These are phyloP conservation scores for Tetragonia tetragonoides DNA, from an alignment of 148 eudicot species.

Conservation along the genomic window DNA sequence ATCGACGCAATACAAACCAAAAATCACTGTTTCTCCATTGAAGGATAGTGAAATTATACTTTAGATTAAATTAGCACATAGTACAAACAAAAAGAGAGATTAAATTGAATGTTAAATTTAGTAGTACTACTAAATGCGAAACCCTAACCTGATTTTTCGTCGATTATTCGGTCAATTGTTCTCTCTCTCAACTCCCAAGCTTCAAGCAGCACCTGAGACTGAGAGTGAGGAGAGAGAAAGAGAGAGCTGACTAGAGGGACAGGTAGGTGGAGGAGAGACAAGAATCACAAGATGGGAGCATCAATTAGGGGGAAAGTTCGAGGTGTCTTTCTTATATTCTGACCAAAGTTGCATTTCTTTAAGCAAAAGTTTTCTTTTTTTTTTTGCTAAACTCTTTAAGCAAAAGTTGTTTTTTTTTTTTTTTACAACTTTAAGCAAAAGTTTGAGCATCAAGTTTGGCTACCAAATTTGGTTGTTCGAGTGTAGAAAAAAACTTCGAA, in stretches of 20 bases:
- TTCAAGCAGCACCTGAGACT: not conserved
- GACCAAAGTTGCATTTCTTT: not conserved
- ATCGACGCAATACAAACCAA: not conserved
- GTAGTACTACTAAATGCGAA: not conserved
- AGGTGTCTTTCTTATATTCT: not conserved
- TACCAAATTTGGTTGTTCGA: too few relatives aligned
- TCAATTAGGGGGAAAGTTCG: not conserved
- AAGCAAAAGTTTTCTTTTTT: too few relatives aligned
- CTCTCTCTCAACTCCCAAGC: not conserved
- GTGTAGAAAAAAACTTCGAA: too few relatives aligned
- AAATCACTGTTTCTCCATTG: not conserved
- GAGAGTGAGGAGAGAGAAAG: not conserved
- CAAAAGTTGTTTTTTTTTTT: too few relatives aligned
- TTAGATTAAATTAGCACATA: too few relatives aligned
- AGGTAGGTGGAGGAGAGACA: not conserved
- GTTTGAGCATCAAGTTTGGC: too few relatives aligned
- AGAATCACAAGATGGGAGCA: conserved; percentile 2
- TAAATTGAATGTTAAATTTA: not conserved
- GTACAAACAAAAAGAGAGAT: too few relatives aligned
- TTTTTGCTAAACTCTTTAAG: too few relatives aligned
- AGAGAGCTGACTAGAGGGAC: too few relatives aligned
- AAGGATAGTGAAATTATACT: not conserved
- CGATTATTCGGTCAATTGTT: not conserved
- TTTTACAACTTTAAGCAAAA: too few relatives aligned
- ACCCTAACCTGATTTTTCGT: not conserved